A percentile compares a stretch with the other conserved stretches of the same genome.
These are phyloP conservation scores for Lepidium aucheri DNA, from an alignment of 345 rosid genomes.

Conservation along the genomic window DNA sequence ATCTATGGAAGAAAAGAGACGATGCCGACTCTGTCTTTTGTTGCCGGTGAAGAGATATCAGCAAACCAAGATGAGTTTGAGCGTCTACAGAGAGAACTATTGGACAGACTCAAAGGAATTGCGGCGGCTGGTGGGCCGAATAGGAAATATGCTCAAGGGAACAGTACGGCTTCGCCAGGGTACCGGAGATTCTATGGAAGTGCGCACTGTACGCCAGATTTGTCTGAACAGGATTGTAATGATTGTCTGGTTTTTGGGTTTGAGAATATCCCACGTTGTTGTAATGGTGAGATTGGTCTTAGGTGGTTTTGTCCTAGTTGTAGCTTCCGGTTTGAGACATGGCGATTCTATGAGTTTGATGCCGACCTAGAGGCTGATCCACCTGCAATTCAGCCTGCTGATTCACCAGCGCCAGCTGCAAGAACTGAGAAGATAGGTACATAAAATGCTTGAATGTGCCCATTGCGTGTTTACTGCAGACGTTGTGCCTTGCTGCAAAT, in stretches of 20 bases:
- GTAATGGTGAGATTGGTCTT: conserved; percentile 19
- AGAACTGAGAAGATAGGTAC: neutral
- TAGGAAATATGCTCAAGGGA: conserved; percentile 40
- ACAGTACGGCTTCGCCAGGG: neutral
- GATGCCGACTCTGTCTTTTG: neutral
- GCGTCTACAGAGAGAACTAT: conserved; percentile 11
- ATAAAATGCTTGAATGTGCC: neutral
- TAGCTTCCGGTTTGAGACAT: conserved; percentile 31
- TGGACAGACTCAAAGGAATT: conserved; percentile 10
- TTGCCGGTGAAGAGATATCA: neutral
- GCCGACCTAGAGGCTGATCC: conserved; percentile 17
- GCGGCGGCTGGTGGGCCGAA: conserved; percentile 26
- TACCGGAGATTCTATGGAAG: conserved; percentile 24
- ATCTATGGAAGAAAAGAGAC: conserved; percentile 21
- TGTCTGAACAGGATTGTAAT: conserved; percentile 25
- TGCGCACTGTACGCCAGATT: conserved; percentile 41
- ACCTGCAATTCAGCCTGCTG: neutral
- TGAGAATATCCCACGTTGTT: conserved; percentile 12
- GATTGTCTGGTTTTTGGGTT: conserved; percentile 18
- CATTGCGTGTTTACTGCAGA: neutral
- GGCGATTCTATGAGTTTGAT: conserved; percentile 13
- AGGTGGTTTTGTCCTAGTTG: conserved; percentile 38
- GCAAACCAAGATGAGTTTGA: conserved; percentile 8
- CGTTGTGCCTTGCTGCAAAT: neutral
- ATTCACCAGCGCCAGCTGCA: neutral